phyloP scores from a whole-genome alignment of 78 protist species.

The Monosiga brevicollis region DNA sequence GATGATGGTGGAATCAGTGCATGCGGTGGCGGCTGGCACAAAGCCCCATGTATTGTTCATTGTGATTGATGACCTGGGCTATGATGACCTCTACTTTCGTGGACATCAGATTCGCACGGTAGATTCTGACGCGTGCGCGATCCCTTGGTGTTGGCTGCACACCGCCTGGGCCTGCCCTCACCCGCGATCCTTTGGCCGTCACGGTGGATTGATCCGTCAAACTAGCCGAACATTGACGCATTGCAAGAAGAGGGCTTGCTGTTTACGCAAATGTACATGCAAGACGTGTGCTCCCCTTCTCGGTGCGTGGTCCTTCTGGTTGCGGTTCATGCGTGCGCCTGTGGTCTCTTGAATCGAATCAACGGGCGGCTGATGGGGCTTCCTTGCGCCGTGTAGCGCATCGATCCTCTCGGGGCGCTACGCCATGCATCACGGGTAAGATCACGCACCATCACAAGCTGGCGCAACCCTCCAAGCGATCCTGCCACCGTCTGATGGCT shows the following conservation, averaged over 20 bases:
- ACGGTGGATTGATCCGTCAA: neutral
- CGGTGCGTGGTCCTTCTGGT: neutral
- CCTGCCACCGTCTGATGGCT: neutral
- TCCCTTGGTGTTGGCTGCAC: neutral
- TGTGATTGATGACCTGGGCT: slow-evolving; percentile 15
- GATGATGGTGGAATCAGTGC: too few species aligned
- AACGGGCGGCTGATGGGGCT: neutral
- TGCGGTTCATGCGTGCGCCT: neutral
- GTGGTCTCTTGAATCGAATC: neutral
- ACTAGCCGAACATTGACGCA: neutral
- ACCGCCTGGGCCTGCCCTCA: neutral
- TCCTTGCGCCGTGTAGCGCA: too few species aligned
- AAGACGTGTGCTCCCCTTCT: slow-evolving; percentile 2
- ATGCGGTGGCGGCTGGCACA: too few species aligned
- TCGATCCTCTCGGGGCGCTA: neutral
- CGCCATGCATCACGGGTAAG: neutral
- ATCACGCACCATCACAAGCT: neutral
- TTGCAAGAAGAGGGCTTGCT: neutral
- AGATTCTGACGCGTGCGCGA: neutral
- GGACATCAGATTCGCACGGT: neutral
- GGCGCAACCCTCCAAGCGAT: neutral
- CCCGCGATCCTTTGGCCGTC: neutral
- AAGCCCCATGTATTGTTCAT: too few species aligned
- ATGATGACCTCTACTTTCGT: neutral
- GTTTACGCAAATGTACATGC: neutral